phyloP scores from a whole-genome alignment of 106 monocot species.

The Dendrobium officinale region DNA sequence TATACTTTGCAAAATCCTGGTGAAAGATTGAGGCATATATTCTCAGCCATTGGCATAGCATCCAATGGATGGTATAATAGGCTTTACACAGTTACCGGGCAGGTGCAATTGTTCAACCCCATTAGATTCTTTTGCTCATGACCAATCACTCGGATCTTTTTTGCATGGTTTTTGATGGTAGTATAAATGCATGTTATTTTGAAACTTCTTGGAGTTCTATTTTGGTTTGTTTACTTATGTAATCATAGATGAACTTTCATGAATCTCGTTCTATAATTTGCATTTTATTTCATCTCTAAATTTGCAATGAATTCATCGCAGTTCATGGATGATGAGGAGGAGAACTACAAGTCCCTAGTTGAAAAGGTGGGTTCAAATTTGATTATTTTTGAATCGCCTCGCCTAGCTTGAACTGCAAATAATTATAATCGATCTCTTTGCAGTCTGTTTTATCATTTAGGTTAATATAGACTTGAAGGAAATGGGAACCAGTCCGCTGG shows the following conservation, averaged over 20 bases:
- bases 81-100: slow-evolving; percentile 88
- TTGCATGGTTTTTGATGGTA: too few species aligned
- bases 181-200: background rate
- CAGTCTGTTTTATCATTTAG: slow-evolving; percentile 81
- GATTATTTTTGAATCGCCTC: background rate
- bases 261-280: too few species aligned
- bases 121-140: too few species aligned
- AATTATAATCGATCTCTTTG: slow-evolving; percentile 8
- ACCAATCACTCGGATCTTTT: too few species aligned
- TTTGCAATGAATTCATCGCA: slow-evolving; percentile 13
- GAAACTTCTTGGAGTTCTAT: background rate
- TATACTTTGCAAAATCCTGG: slow-evolving; percentile 95
- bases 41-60: slow-evolving; percentile 75
- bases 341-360: slow-evolving; percentile 56
- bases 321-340: slow-evolving; percentile 73
- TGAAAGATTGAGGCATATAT: slow-evolving; percentile 60
- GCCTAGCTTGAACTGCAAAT: too few species aligned
- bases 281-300: too few species aligned
- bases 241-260: too few species aligned
- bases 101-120: slow-evolving; percentile 20
- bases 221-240: background rate
- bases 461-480: slow-evolving; percentile 21
- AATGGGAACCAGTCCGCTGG: too few species aligned
- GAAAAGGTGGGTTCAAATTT: slow-evolving; percentile 47
- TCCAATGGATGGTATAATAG: slow-evolving; percentile 92